These are phyloP conservation scores for Patellaria atrata DNA, from an alignment of 495 filamentous ascomycete species.

Conservation along the genomic window DNA sequence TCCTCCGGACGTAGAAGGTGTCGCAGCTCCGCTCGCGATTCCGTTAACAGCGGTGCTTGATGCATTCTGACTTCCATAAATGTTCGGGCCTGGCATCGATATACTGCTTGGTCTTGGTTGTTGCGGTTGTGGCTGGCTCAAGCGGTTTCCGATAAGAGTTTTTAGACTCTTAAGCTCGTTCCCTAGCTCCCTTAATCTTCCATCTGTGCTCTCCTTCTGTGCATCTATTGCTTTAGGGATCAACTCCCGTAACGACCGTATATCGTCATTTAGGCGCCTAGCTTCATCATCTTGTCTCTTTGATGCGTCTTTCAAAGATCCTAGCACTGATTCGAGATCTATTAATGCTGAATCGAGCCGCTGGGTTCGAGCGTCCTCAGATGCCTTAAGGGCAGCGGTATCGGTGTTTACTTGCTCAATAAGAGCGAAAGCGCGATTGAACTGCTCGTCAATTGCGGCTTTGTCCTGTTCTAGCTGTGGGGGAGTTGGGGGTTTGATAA, in stretches of 20 bases:
- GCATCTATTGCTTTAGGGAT: slow-evolving; percentile 80
- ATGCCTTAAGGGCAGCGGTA: slow-evolving; percentile 68
- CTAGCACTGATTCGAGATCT: slow-evolving; percentile 71
- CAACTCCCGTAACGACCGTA: slow-evolving; percentile 62
- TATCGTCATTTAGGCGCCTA: slow-evolving; percentile 70
- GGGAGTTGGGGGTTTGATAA: slow-evolving; percentile 86
- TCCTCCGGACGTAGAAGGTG: slow-evolving; percentile 19
- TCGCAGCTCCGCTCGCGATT: slow-evolving; percentile 26
- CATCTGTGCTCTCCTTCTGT: slow-evolving; percentile 73
- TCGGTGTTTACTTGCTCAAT: slow-evolving; percentile 86
- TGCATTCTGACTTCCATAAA: slow-evolving; percentile 5
- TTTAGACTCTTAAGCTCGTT: slow-evolving; percentile 87
- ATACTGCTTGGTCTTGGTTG: slow-evolving; percentile 1
- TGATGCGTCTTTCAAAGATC: slow-evolving; percentile 63
- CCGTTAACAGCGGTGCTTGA: slow-evolving; percentile 5
- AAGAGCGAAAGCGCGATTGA: slow-evolving; percentile 76
- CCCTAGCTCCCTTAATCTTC: slow-evolving; percentile 67
- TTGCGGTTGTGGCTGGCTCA: slow-evolving; percentile 6
- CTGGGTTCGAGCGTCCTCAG: slow-evolving; percentile 72
- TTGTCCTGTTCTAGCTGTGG: slow-evolving; percentile 90
- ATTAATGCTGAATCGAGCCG: slow-evolving; percentile 67
- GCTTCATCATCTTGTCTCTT: slow-evolving; percentile 72
- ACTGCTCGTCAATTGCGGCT: slow-evolving; percentile 75
- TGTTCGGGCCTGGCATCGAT: slow-evolving; percentile 1
- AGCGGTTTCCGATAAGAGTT: slow-evolving; percentile 62